Evolutionary conservation across 352 stramenopile genomes (phyloP), one percentile per base, ranked within the genome.

Genomic region (Thalassiosira exigua): DNA sequence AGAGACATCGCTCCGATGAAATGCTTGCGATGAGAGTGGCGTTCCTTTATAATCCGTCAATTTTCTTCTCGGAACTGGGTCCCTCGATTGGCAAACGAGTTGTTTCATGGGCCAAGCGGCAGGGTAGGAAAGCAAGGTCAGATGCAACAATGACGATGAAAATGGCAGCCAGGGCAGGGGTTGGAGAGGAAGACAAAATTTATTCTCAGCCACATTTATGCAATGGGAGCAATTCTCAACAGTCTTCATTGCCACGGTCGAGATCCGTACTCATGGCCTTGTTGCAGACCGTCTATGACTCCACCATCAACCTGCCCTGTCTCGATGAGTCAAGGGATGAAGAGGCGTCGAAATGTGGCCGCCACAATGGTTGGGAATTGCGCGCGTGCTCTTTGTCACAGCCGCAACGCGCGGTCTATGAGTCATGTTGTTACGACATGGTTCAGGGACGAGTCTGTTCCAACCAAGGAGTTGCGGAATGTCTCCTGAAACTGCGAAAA

Each of bases 21-120:
- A 64, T 90, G 4, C 30, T 91, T n/a, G 76, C 87, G 17, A 82
- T 86, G 52, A 83, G 86, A 32, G 39, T 86, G 41, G 80, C 85
- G 22, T 91, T 91, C 58, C 41, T 88, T 14, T 65, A 84, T 52
- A 81, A 86, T 24, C 77, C 78, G 26, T 29, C 53, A 21, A n/a
- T 81, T 52, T 90, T 91, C 69, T 56, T 33, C 56, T 81, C 71
- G 32, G 42, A 46, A 29, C n/a, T n/a, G n/a, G 48, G 58, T 3
- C 21, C 51, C 36, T 79, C 70, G 0, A 50, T 86, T 42, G 61
- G 74, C 30, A 82, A 81, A 51, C 62, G 65, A 27, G 62, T 91
- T 7, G 67, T 91, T 52, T 81, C 79, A 14, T 93, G 88, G 88
- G 84, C 83, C 26, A 85, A 81, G 62, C 50, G 36, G 58, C 30